Conservation (phyloP, 1,139 yeast species). For the Geotrichum fermentans region DNA sequence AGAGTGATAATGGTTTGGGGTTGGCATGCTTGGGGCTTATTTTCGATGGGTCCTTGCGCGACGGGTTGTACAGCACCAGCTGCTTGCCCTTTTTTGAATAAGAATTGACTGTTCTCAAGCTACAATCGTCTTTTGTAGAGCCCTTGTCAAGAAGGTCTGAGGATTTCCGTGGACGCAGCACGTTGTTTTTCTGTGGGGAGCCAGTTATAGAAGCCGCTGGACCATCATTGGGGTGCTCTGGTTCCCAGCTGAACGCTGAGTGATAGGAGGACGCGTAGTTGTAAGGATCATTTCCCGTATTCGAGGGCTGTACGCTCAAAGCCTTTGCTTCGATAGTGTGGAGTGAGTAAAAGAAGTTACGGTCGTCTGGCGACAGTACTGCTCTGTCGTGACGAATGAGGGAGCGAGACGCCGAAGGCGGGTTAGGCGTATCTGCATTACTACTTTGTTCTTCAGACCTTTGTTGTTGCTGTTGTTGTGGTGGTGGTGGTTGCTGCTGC, state of each 20-base stretch:
- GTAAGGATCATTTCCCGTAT: conserved; percentile 61
- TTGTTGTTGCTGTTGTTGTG: no score
- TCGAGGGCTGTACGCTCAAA: conserved; percentile 53
- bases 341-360: conserved; percentile 65
- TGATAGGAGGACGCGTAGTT: neutral
- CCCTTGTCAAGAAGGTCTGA: neutral
- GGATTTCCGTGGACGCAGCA: neutral
- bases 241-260: neutral
- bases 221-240: conserved; percentile 9
- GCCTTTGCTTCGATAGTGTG: conserved; percentile 49
- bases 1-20: conserved; percentile 45
- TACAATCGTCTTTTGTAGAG: neutral
- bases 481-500: neutral
- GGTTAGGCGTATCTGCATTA: neutral
- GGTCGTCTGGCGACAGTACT: conserved; percentile 53
- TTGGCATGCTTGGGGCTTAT: neutral
- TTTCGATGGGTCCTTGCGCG: neutral
- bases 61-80: neutral
- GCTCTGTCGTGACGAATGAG: conserved; percentile 68
- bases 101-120: neutral
- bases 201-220: neutral
- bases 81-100: neutral
- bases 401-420: conserved; percentile 29
- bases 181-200: neutral
- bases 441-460: no score